These are phyloP conservation scores for Begonia loranthoides DNA, from an alignment of 306 rosid species.

Conservation along the genomic window DNA sequence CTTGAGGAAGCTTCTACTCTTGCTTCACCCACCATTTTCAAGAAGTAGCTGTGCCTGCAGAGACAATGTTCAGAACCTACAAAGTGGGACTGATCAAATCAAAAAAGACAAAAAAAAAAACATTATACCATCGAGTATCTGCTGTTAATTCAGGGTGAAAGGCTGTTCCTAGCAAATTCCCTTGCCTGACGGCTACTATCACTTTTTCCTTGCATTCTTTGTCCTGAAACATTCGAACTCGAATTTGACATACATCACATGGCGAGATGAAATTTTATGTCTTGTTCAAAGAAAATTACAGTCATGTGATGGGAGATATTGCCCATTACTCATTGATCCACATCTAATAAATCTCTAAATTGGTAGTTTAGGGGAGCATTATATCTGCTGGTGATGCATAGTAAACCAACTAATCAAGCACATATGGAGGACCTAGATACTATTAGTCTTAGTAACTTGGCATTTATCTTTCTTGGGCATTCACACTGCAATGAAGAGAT, in stretches of 20 bases:
- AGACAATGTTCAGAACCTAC: constrained; percentile 21
- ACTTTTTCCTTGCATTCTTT: constrained; percentile 41
- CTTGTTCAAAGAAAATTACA: too few species aligned
- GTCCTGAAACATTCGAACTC: constrained; percentile 37
- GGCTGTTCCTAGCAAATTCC: constrained; percentile 76
- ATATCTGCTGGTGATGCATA: too few species aligned
- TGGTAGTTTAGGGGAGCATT: too few species aligned
- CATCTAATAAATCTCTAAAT: too few species aligned
- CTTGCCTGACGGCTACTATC: constrained; percentile 87
- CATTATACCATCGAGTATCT: constrained; percentile 71
- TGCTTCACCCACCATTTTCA: constrained; percentile 47
- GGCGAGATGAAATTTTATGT: constrained; percentile 1
- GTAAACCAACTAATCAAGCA: too few species aligned
- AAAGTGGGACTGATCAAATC: neutral
- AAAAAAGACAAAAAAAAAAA: neutral
- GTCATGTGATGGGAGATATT: too few species aligned
- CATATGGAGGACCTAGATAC: too few species aligned
- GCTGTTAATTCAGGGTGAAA: constrained; percentile 98
- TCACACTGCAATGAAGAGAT: too few species aligned
- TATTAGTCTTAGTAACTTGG: too few species aligned
- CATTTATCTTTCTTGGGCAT: too few species aligned
- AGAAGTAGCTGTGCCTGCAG: constrained; percentile 92
- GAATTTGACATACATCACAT: constrained; percentile 3
- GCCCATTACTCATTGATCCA: too few species aligned
- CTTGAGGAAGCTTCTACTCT: constrained; percentile 46